Conservation (phyloP, 306 rosid genomes). For the Trifolium repens region DNA sequence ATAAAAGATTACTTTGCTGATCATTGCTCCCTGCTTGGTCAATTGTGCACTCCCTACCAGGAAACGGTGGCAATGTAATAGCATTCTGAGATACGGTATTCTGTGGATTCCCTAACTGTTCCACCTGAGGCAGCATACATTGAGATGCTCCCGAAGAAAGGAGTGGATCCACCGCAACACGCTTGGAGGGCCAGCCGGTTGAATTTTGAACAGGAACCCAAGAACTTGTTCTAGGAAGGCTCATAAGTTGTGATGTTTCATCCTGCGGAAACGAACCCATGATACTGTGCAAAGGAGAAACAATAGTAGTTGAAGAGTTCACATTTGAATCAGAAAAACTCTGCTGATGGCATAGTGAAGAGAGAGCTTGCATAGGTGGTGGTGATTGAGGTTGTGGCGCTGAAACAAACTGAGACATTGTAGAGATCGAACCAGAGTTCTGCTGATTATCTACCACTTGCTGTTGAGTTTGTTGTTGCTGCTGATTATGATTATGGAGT, state of each 20-base stretch:
- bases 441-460: constrained; percentile 74
- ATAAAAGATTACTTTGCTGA: constrained; percentile 84
- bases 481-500: constrained; percentile 47
- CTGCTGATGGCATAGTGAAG: constrained; percentile 80
- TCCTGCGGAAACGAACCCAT: constrained; percentile 82
- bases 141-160: constrained; percentile 76
- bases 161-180: constrained; percentile 82
- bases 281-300: constrained; percentile 83
- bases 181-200: constrained; percentile 78
- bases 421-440: constrained; percentile 58
- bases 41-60: constrained; percentile 85
- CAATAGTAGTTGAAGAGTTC: constrained; percentile 57
- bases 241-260: constrained; percentile 71
- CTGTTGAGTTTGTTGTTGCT: constrained; percentile 51
- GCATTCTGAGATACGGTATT: constrained; percentile 57
- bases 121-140: constrained; percentile 68
- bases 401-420: constrained; percentile 76
- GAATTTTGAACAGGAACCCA: constrained; percentile 66
- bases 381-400: constrained; percentile 72
- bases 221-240: constrained; percentile 61
- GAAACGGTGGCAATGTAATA: constrained; percentile 90
- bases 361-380: constrained; percentile 62
- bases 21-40: constrained; percentile 85
- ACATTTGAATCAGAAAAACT: constrained; percentile 80
- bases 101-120: constrained; percentile 72